Base-by-base conservation (phyloP, 441 rosid genomes). In the Daphne laureola region DNA sequence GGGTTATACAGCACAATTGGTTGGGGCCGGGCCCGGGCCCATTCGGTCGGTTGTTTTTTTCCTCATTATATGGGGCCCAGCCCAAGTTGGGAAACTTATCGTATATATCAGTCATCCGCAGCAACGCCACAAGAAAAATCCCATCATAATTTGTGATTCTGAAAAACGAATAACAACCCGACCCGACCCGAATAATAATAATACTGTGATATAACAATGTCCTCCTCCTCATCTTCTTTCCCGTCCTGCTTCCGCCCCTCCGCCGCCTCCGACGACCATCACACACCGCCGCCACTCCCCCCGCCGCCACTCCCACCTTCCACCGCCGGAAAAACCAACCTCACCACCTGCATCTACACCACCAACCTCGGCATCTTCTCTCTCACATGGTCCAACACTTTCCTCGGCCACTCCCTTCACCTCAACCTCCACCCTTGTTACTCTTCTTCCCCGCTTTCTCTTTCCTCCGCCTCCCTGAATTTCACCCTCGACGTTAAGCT, bases 301-400 rank as follows among this genome's bases (percentile, higher is more conserved):
- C 64, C 77, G 0, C 67, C 73, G 1, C 70, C 84, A 0, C 67
- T 75, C 13, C 61, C 78, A 5, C 63, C 69, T 0, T n/a, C 74
- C n/a, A 23, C 23, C 23, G 63, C 84, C 44, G 93, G 80, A n/a
- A 83, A 81, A 47, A 64, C 85, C 1, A 81, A 78, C 59, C 79
- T 82, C 5, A 76, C 84, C 21, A 88, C 90, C 4, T 84, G 82
- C 50, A 74, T 84, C 3, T 92, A 88, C 83, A 77, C 77, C 50
- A 88, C 96, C 35, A 76, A 70, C 25, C 78, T 82, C 11, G 96
- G 98, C 8, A 66, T 86, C 4, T 92, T 88, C 66, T 88, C 93
- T 42, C 76, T 92, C 7, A 83, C 95, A 17, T 92, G 95, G 98
- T 79, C 95, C 6, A 65, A 81, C 0, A 70, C 72, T 53, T 74